A percentile compares a stretch with the other conserved stretches of the same genome.
Evolutionary conservation across 2,329 filamentous ascomycete genomes (phyloP).

Genomic region (Nemania sp.): DNA sequence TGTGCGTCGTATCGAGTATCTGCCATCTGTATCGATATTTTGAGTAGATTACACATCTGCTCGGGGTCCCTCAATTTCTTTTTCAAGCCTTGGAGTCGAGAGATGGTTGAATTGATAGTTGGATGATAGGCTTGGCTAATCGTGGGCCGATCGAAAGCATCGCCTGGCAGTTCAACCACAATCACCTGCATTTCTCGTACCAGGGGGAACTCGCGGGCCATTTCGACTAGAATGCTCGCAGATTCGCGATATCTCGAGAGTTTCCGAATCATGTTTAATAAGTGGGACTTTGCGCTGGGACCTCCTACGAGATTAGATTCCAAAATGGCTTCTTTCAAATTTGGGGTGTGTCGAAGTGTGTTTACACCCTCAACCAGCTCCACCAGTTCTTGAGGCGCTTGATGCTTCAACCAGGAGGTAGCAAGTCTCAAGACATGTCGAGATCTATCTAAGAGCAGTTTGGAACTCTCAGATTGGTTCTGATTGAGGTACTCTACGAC

Average conservation of each 20-base stretch:
- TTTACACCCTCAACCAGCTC: slow-evolving; percentile 40
- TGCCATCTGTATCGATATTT: slow-evolving; percentile 1
- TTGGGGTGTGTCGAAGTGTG: slow-evolving; percentile 31
- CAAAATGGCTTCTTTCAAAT: slow-evolving; percentile 24
- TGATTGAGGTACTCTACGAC: slow-evolving; percentile 22
- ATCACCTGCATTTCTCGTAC: slow-evolving; percentile 39
- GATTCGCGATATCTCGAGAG: slow-evolving; percentile 45
- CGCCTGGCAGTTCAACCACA: slow-evolving; percentile 36
- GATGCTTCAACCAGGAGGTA: slow-evolving; percentile 36
- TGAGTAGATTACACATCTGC: slow-evolving; percentile 6
- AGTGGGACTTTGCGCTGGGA: slow-evolving; percentile 19
- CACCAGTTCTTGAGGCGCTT: slow-evolving; percentile 29
- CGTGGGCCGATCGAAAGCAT: slow-evolving; percentile 32
- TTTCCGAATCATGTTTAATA: slow-evolving; percentile 43
- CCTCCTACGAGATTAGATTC: slow-evolving; percentile 29
- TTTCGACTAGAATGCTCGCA: slow-evolving; percentile 41
- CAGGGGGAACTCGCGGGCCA: slow-evolving; percentile 39
- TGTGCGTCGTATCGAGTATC: slow-evolving; percentile 19
- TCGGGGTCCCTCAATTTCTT: background rate
- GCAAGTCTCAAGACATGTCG: slow-evolving; percentile 21
- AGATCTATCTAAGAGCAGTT: slow-evolving; percentile 9
- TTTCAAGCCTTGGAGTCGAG: background rate
- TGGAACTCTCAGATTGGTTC: slow-evolving; percentile 28
- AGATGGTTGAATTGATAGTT: slow-evolving; percentile 2
- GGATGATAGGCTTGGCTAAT: background rate